These are phyloP conservation scores for Arxiozyma heterogenica DNA, from an alignment of 1,139 yeast species.

Conservation along the genomic window DNA sequence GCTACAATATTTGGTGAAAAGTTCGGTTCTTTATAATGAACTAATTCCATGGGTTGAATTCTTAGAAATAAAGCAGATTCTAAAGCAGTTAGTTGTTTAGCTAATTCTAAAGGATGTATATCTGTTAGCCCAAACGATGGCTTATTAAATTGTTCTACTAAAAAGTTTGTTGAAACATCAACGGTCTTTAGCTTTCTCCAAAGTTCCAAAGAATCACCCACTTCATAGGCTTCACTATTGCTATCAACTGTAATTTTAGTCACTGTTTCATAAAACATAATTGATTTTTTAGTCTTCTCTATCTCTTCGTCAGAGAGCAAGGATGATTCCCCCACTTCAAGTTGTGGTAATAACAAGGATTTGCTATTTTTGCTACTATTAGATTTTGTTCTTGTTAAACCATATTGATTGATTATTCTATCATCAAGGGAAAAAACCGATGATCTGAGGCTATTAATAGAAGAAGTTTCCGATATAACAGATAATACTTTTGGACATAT, in stretches of 20 bases:
- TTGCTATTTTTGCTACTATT: conserved; percentile 27
- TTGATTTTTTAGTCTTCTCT: conserved; percentile 28
- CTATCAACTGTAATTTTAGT: conserved; percentile 1
- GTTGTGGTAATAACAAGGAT: conserved; percentile 30
- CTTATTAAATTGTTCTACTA: neutral
- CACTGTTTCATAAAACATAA: conserved; percentile 22
- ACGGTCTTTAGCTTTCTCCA: conserved; percentile 2
- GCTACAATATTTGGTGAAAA: conserved; percentile 66
- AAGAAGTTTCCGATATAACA: conserved; percentile 25
- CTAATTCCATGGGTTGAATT: conserved; percentile 61
- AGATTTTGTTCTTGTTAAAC: conserved; percentile 28
- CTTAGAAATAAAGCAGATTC: conserved; percentile 65
- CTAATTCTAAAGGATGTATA: conserved; percentile 70
- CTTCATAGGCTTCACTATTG: neutral
- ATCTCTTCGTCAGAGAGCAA: conserved; percentile 29
- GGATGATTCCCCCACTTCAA: conserved; percentile 28
- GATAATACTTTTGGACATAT: conserved; percentile 20
- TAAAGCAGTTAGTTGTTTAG: conserved; percentile 74
- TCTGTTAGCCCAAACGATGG: conserved; percentile 45
- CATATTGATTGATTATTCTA: conserved; percentile 33
- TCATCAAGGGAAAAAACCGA: conserved; percentile 33
- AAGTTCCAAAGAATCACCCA: neutral
- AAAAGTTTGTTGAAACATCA: neutral
- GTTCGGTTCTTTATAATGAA: conserved; percentile 56
- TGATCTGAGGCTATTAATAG: conserved; percentile 22